phyloP scores from a whole-genome alignment of 116 monocot genomes.

The Trichopus zeylanicus region DNA sequence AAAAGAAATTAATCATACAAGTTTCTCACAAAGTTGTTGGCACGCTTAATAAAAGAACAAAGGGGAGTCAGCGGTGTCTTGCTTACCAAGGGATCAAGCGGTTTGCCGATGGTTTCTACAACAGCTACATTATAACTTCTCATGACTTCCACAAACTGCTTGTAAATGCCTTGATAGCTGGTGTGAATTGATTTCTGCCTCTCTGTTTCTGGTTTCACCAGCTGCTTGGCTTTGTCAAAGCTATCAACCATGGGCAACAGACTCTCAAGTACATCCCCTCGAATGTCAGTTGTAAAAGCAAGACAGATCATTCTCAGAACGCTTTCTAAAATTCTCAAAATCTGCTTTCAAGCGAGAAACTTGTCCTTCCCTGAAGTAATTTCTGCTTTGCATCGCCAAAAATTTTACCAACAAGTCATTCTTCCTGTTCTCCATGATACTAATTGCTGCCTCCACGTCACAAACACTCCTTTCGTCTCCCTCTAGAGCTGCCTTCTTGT shows the following conservation, averaged over 20 bases:
- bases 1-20: too few relatives aligned
- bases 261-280: slow-evolving; percentile 59
- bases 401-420: slow-evolving; percentile 34
- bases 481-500: slow-evolving; percentile 64
- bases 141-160: slow-evolving; percentile 93
- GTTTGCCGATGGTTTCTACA: slow-evolving; percentile 74
- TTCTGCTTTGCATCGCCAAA: slow-evolving; percentile 33
- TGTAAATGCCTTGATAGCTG: slow-evolving; percentile 95
- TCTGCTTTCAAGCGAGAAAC: slow-evolving; percentile 81
- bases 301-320: slow-evolving; percentile 59
- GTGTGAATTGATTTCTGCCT: slow-evolving; percentile 61
- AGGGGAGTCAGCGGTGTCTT: not conserved
- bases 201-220: slow-evolving; percentile 69
- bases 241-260: slow-evolving; percentile 81
- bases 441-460: slow-evolving; percentile 52
- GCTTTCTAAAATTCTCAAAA: slow-evolving; percentile 85
- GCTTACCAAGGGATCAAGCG: slow-evolving; percentile 88
- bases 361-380: slow-evolving; percentile 42
- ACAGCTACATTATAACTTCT: slow-evolving; percentile 62
- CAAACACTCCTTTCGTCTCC: slow-evolving; percentile 50
- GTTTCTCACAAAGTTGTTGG: not conserved
- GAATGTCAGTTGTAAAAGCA: slow-evolving; percentile 51
- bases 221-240: slow-evolving; percentile 70
- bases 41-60: too few relatives aligned
- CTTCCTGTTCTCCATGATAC: slow-evolving; percentile 39